phyloP scores from a whole-genome alignment of 2,329 filamentous ascomycete species.

The Aureobasidium namibiae region DNA sequence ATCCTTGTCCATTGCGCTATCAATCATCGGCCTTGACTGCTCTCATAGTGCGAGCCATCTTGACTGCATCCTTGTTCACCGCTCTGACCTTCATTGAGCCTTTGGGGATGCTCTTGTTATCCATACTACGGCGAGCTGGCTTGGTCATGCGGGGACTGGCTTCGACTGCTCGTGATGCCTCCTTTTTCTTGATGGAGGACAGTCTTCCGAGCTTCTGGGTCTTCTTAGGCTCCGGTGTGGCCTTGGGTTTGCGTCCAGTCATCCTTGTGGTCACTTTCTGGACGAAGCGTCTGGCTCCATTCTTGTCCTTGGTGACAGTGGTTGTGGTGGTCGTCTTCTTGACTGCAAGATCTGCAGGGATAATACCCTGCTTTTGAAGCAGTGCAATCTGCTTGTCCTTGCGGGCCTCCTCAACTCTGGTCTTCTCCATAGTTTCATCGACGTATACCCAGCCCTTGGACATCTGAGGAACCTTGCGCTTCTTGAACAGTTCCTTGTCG shows the following conservation, averaged over 20 bases:
- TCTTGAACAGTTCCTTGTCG: conserved; percentile 15
- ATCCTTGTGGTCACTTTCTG: conserved; percentile 9
- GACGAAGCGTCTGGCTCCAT: conserved; percentile 3
- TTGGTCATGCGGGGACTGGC: not conserved
- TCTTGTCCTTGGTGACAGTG: conserved; percentile 6
- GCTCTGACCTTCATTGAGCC: conserved; percentile 10
- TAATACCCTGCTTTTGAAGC: conserved; percentile 1
- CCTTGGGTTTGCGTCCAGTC: not conserved
- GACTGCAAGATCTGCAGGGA: conserved; percentile 2
- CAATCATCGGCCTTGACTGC: conserved; percentile 9
- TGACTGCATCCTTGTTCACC: not conserved
- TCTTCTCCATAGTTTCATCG: conserved; percentile 13
- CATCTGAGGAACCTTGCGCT: conserved; percentile 16
- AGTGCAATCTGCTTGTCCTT: conserved; percentile 12
- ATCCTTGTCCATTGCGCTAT: not conserved
- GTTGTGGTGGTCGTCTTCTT: conserved; percentile 6
- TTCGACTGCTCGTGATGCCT: not conserved
- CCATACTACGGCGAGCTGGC: conserved; percentile 3
- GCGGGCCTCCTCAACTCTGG: conserved; percentile 13
- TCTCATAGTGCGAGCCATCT: conserved; percentile 12
- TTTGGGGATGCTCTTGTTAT: conserved; percentile 9
- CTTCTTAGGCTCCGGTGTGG: not conserved
- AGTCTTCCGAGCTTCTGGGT: not conserved
- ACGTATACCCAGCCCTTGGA: conserved; percentile 16
- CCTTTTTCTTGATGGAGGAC: not conserved